phyloP scores from a whole-genome alignment of 73 alveolate genomes.

The Paramecium sexaurelia region DNA sequence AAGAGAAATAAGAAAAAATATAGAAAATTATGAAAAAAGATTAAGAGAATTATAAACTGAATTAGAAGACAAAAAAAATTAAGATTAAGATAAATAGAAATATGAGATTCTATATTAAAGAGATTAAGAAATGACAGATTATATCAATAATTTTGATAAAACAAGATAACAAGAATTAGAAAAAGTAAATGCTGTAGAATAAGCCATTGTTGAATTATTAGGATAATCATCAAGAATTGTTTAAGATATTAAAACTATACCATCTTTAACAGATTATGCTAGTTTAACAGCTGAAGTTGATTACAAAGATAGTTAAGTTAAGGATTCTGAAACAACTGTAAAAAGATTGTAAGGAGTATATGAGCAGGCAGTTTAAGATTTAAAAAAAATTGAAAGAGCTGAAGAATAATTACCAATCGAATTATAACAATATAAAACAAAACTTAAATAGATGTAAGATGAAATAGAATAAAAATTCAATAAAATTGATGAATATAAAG shows the following conservation, averaged over 20 bases:
- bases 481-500: conserved; percentile 77
- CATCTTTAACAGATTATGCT: conserved; percentile 74
- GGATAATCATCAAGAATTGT: conserved; percentile 80
- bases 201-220: conserved; percentile 84
- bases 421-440: conserved; percentile 70
- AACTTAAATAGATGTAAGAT: conserved; percentile 71
- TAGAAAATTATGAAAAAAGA: conserved; percentile 90
- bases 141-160: conserved; percentile 89
- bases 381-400: conserved; percentile 78
- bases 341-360: conserved; percentile 77
- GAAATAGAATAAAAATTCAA: conserved; percentile 83
- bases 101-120: conserved; percentile 91
- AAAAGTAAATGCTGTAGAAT: conserved; percentile 82
- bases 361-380: conserved; percentile 77
- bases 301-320: conserved; percentile 67
- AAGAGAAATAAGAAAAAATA: conserved; percentile 86
- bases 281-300: conserved; percentile 76
- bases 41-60: conserved; percentile 91
- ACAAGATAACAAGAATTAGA: conserved; percentile 82
- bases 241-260: conserved; percentile 74
- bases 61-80: conserved; percentile 79
- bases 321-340: conserved; percentile 77
- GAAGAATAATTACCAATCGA: conserved; percentile 79
- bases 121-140: conserved; percentile 95
- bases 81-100: conserved; percentile 86